phyloP scores from a whole-genome alignment of 805 yeast species.

The Ogataea thermomethanolica region DNA sequence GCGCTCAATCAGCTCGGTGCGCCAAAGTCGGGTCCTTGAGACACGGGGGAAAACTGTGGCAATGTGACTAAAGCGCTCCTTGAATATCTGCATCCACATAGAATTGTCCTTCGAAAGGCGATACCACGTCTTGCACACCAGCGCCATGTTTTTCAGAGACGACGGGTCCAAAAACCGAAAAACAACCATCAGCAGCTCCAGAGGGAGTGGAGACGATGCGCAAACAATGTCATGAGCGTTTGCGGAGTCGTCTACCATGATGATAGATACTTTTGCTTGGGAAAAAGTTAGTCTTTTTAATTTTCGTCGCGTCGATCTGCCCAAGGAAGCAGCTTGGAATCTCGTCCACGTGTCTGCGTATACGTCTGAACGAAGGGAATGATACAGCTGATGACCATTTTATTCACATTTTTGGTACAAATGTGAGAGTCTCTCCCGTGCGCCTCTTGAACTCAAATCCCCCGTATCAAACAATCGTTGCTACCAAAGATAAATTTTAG shows the following conservation, averaged over 20 bases:
- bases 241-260: not conserved
- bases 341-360: too few relatives aligned
- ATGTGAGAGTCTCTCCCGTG: too few relatives aligned
- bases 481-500: too few relatives aligned
- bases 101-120: constrained; percentile 40
- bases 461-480: too few relatives aligned
- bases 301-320: too few relatives aligned
- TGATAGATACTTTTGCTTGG: not conserved
- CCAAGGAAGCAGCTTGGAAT: too few relatives aligned
- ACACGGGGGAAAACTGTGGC: constrained; percentile 39
- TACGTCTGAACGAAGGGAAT: too few relatives aligned
- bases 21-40: constrained; percentile 44
- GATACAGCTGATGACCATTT: too few relatives aligned
- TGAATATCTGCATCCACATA: constrained; percentile 48
- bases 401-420: too few relatives aligned
- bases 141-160: constrained; percentile 38
- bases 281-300: too few relatives aligned
- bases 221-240: not conserved
- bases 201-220: constrained; percentile 29
- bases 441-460: too few relatives aligned
- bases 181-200: constrained; percentile 43
- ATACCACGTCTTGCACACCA: constrained; percentile 50
- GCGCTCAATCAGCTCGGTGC: constrained; percentile 43
- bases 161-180: constrained; percentile 45
- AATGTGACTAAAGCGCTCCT: constrained; percentile 36